Base-by-base conservation (phyloP, 2,329 filamentous ascomycete genomes). In the Epichloe hybrida region DNA sequence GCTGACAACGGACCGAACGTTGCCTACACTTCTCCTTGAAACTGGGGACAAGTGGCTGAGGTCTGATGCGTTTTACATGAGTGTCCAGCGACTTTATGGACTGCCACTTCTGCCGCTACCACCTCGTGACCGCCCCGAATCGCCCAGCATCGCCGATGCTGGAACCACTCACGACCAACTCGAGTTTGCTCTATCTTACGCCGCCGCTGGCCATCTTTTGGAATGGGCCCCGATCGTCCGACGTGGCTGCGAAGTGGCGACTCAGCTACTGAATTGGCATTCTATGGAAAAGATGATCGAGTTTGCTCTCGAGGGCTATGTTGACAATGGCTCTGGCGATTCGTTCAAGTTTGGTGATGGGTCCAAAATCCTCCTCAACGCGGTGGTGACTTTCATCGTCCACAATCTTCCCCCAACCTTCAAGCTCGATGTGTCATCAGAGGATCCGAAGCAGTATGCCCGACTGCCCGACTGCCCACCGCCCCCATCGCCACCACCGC, bases 331-430 rank as follows among this genome's bases (percentile, higher is more conserved):
- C 8, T 63, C 64, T 9, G 62, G 67, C 52, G 75, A 73, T 49
- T 66, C 65, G 5, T 80, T 80, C 58, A 66, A 62, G 52, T 67
- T 66, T 36, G 80, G 79, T 5, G 73, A 73, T 11, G 75, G 76
- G 52, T 75, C 74, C 34, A 71, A 73, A 36, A 63, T 65, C 40
- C 68, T 87, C 15, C 69, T 86, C 44, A 69, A 73, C 34, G 73
- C 70, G 13, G 69, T 78, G 17, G 65, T 81, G 38, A 72, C 74
- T 35, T 86, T 83, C 62, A 68, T 85, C 46, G 72, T 79, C 36
- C 73, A 73, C 54, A 75, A 75, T 52, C 77, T 86, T 51, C 79
- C 81, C 59, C 59, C 70, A 0, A 72, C 76, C 55, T 86, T 87
- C 60, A 70, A 72, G 48, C 66, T 86, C 6, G 76, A 85, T 57